These are phyloP conservation scores for Arxiozyma slooffiae DNA, from an alignment of 1,139 yeast species.

Conservation along the genomic window DNA sequence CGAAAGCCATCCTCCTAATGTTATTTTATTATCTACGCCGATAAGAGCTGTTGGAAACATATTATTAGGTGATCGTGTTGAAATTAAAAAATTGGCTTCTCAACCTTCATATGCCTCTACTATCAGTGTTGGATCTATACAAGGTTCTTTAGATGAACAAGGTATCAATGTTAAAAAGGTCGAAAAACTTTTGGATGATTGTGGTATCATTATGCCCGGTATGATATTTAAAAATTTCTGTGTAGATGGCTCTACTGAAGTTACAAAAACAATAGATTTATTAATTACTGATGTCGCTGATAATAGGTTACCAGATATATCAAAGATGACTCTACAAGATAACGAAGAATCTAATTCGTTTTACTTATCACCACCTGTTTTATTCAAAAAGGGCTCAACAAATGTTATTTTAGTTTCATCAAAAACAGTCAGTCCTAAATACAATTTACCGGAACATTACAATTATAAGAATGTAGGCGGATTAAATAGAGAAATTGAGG, in stretches of 20 bases:
- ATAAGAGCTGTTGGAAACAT: conserved; percentile 48
- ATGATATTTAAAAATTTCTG: conserved; percentile 29
- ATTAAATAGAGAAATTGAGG: conserved; percentile 49
- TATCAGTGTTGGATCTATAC: conserved; percentile 28
- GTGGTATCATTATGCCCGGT: conserved; percentile 53
- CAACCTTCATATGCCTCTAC: conserved; percentile 45
- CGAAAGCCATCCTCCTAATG: conserved; percentile 36
- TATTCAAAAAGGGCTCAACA: conserved; percentile 38
- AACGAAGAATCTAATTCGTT: conserved; percentile 12
- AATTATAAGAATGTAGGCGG: conserved; percentile 68
- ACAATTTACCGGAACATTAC: conserved; percentile 35
- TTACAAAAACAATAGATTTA: conserved; percentile 21
- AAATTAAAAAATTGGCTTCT: conserved; percentile 35
- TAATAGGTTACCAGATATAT: conserved; percentile 31
- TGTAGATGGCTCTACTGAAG: conserved; percentile 14
- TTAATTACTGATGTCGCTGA: conserved; percentile 27
- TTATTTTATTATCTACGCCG: conserved; percentile 42
- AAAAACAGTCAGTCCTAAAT: conserved; percentile 20
- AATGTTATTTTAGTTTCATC: conserved; percentile 23
- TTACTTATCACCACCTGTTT: conserved; percentile 38
- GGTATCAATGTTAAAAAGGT: conserved; percentile 24
- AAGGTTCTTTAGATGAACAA: conserved; percentile 18
- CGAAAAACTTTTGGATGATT: conserved; percentile 38
- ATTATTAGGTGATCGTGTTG: conserved; percentile 64
- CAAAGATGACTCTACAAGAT: conserved; percentile 22